phyloP scores from a whole-genome alignment of 148 eudicot genomes.

The Salicornia ramosissima region DNA sequence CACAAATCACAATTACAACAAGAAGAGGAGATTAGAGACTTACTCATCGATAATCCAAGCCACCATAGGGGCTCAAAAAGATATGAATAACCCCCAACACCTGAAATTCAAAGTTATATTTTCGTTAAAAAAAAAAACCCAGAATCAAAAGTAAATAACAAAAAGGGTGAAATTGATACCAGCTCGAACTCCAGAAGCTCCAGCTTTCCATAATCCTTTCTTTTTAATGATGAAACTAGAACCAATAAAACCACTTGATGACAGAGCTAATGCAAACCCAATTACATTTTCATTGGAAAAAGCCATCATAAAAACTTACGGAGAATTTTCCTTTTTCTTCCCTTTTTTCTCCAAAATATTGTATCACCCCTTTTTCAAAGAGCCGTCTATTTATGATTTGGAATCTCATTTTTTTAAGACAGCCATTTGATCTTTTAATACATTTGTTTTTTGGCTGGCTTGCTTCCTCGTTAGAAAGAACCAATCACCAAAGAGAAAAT shows the following conservation, averaged over 20 bases:
- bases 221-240: constrained; percentile 73
- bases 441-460: neutral
- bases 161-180: constrained; percentile 31
- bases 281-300: constrained; percentile 50
- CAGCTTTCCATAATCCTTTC: constrained; percentile 68
- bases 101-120: no score
- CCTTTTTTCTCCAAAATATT: no score
- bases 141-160: constrained; percentile 7
- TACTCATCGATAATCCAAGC: constrained; percentile 68
- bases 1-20: constrained; percentile 2
- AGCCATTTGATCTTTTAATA: constrained; percentile 2
- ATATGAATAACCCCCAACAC: constrained; percentile 62
- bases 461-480: neutral
- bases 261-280: constrained; percentile 56
- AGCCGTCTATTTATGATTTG: neutral
- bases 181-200: constrained; percentile 64
- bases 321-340: neutral
- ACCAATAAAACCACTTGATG: constrained; percentile 66
- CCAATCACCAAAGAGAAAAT: no score
- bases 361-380: neutral
- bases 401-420: neutral
- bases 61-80: constrained; percentile 77
- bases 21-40: constrained; percentile 14
- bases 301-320: constrained; percentile 24
- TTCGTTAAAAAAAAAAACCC: constrained; percentile 7